Conservation (phyloP, 2,329 filamentous ascomycete species). For the Aspergillus sp. region DNA sequence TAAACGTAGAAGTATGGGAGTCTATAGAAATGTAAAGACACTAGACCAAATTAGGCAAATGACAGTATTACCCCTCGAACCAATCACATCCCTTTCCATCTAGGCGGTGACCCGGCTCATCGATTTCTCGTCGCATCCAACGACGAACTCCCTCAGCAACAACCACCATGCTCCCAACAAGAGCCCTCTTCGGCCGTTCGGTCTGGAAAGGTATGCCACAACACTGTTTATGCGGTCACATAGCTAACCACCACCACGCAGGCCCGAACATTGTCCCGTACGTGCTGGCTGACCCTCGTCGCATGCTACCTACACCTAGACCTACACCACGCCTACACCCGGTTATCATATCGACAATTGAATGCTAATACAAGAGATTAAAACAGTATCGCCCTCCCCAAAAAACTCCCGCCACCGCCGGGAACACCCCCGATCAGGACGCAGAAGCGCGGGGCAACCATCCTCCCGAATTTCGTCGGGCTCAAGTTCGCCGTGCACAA, state of each 20-base stretch:
- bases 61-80: no score
- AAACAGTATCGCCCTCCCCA: constrained; percentile 33
- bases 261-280: constrained; percentile 64
- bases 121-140: no score
- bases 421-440: constrained; percentile 67
- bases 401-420: constrained; percentile 46
- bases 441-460: constrained; percentile 77
- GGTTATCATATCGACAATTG: neutral
- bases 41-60: no score
- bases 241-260: constrained; percentile 22
- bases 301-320: neutral
- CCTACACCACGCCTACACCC: neutral
- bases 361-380: constrained; percentile 2
- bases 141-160: constrained; percentile 6
- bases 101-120: no score
- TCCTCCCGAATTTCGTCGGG: constrained; percentile 85
- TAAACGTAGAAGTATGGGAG: no score
- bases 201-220: constrained; percentile 69
- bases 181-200: constrained; percentile 61
- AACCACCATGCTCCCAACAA: constrained; percentile 57
- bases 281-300: constrained; percentile 22
- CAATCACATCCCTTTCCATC: no score
- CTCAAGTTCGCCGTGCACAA: constrained; percentile 86
- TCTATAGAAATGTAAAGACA: no score
- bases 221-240: no score